phyloP scores from a whole-genome alignment of 371 early-diverging fungal genomes.

The Mortierella sp. region DNA sequence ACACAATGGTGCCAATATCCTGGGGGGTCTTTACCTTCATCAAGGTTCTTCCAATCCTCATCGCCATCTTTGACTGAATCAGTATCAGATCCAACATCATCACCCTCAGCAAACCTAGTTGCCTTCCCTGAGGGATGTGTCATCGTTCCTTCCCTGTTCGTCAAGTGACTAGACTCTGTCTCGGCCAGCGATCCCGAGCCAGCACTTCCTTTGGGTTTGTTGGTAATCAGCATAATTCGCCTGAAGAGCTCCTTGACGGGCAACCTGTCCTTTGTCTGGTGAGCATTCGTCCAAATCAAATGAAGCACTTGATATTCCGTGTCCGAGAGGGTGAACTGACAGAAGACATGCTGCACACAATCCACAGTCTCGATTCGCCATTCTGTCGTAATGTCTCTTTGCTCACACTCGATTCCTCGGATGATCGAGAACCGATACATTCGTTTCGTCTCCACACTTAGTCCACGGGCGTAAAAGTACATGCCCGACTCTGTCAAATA shows the following conservation, averaged over 20 bases:
- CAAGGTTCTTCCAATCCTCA: constrained; percentile 20
- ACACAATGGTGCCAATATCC: too few species aligned
- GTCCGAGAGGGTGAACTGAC: constrained; percentile 45
- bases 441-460: constrained; percentile 50
- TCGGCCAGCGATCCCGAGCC: constrained; percentile 52
- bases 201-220: constrained; percentile 46
- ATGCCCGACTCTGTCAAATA: constrained; percentile 51
- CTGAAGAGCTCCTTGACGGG: constrained; percentile 46
- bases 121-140: constrained; percentile 3
- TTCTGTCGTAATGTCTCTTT: constrained; percentile 51
- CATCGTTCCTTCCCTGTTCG: constrained; percentile 29
- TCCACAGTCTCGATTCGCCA: constrained; percentile 53
- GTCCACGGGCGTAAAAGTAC: constrained; percentile 51
- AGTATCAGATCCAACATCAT: not conserved
- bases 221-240: constrained; percentile 33
- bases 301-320: constrained; percentile 49
- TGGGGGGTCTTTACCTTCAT: constrained; percentile 24
- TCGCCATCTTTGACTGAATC: constrained; percentile 8
- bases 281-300: constrained; percentile 51
- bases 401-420: constrained; percentile 52
- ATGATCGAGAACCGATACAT: constrained; percentile 51
- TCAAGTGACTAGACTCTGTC: constrained; percentile 40
- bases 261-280: constrained; percentile 30
- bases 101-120: not conserved
- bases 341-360: constrained; percentile 37